Evolutionary conservation across 768 basidiomycete species (phyloP).

Genomic region (Nidularia sp.): DNA sequence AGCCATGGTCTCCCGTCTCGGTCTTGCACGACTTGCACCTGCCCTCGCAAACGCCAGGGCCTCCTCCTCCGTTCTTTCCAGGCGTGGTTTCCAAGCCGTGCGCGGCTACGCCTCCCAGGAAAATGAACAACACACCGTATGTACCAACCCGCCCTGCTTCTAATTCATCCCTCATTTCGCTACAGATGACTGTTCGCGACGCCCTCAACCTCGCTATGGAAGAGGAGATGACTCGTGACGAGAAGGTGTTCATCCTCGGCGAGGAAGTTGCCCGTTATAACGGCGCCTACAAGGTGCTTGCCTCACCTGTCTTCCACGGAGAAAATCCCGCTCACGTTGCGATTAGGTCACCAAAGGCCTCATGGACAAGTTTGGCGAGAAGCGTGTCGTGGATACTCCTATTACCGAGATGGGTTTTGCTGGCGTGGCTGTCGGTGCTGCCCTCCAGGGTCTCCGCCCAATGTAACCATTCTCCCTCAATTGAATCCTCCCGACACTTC

Average conservation of each 20-base stretch:
- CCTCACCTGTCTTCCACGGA: conserved; percentile 1
- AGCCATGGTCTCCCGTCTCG: conserved; percentile 59
- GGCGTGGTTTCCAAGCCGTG: conserved; percentile 34
- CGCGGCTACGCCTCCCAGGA: conserved; percentile 65
- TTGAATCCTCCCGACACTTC: conserved; percentile 7
- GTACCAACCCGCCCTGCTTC: conserved; percentile 3
- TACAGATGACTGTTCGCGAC: conserved; percentile 95
- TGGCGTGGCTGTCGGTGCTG: conserved; percentile 93
- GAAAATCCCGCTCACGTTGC: conserved; percentile 3
- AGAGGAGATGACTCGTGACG: conserved; percentile 97
- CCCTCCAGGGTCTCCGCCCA: conserved; percentile 90
- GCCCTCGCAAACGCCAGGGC: conserved; percentile 47
- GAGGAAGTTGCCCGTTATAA: conserved; percentile 99
- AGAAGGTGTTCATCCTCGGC: conserved; percentile 90
- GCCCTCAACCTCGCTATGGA: conserved; percentile 98
- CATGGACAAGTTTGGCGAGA: conserved; percentile 98
- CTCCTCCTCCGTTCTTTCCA: conserved; percentile 33
- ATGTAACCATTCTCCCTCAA: conserved; percentile 46
- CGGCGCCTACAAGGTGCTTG: conserved; percentile 85
- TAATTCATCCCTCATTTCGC: conserved; percentile 5
- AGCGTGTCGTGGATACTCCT: conserved; percentile 94
- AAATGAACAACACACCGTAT: conserved; percentile 35
- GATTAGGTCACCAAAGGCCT: conserved; percentile 93
- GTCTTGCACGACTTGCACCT: conserved; percentile 63
- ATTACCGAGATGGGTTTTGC: conserved; percentile 99